Evolutionary conservation across 306 rosid genomes (phyloP).

Genomic region (Luffa aegyptiaca): DNA sequence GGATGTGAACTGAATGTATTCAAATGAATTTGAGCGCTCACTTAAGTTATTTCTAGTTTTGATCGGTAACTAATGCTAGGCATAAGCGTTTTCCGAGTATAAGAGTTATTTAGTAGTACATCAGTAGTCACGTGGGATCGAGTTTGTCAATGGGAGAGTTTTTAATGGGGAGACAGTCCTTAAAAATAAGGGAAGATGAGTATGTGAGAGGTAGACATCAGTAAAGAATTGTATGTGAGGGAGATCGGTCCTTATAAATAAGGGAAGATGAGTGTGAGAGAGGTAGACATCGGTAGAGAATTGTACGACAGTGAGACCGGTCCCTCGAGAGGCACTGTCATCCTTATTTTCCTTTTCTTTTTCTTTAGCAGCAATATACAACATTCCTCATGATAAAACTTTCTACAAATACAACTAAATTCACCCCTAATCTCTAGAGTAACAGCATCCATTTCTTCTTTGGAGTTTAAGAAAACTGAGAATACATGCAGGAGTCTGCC

Average conservation of each 20-base stretch:
- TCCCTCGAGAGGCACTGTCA: background rate
- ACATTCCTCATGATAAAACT: background rate
- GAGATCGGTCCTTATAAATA: background rate
- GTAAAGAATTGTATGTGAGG: background rate
- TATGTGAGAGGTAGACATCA: background rate
- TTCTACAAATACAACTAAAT: background rate
- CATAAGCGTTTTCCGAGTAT: background rate
- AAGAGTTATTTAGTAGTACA: background rate
- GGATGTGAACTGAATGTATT: background rate
- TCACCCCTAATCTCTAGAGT: background rate
- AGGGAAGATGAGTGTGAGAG: background rate
- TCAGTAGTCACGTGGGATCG: background rate
- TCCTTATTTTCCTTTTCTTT: background rate
- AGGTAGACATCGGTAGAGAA: background rate
- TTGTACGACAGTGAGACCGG: background rate
- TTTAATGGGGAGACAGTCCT: too few species aligned
- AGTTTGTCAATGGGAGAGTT: background rate
- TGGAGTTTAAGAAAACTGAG: background rate
- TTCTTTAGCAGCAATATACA: background rate
- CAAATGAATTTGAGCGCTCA: background rate
- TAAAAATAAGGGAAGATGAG: background rate
- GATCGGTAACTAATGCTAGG: background rate
- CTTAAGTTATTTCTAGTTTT: background rate
- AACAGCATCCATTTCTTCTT: background rate
- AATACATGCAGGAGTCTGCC: slow-evolving; percentile 55